These are phyloP conservation scores for Spiraea crenata DNA, from an alignment of 331 rosid genomes.

Conservation along the genomic window DNA sequence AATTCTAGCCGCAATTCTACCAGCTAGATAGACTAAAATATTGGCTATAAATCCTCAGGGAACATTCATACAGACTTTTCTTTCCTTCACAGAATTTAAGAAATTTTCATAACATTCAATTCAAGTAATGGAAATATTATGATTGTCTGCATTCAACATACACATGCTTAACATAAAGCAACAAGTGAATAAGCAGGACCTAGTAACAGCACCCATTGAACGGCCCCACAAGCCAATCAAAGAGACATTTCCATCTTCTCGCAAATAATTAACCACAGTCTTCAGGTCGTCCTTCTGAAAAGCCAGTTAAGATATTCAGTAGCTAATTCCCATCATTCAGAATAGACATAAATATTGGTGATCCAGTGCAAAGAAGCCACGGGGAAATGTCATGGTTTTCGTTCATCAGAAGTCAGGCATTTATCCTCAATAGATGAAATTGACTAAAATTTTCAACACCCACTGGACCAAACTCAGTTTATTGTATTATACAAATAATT, in stretches of 20 bases:
- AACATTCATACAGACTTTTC: not conserved
- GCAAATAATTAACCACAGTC: slow-evolving; percentile 77
- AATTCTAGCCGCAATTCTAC: not conserved
- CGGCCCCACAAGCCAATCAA: slow-evolving; percentile 99
- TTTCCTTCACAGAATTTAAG: not conserved
- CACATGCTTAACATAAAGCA: slow-evolving; percentile 22
- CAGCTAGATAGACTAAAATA: not conserved
- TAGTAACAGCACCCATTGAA: slow-evolving; percentile 98
- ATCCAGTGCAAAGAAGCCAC: not conserved
- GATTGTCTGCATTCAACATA: slow-evolving; percentile 6
- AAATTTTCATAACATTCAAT: slow-evolving; percentile 1
- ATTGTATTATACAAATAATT: not conserved
- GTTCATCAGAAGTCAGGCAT: not conserved
- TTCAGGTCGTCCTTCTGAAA: slow-evolving; percentile 86
- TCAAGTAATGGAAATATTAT: not conserved
- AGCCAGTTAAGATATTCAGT: slow-evolving; percentile 32
- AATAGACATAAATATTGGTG: slow-evolving; percentile 14
- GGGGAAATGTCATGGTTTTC: not conserved
- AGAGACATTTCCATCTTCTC: slow-evolving; percentile 89
- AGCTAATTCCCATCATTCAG: slow-evolving; percentile 18
- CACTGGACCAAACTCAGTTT: not conserved
- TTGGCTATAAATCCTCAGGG: not conserved
- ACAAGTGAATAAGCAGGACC: slow-evolving; percentile 47
- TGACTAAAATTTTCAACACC: not conserved
- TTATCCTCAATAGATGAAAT: not conserved